Evolutionary conservation across 306 rosid genomes (phyloP).

Genomic region (Biancaea sappan): DNA sequence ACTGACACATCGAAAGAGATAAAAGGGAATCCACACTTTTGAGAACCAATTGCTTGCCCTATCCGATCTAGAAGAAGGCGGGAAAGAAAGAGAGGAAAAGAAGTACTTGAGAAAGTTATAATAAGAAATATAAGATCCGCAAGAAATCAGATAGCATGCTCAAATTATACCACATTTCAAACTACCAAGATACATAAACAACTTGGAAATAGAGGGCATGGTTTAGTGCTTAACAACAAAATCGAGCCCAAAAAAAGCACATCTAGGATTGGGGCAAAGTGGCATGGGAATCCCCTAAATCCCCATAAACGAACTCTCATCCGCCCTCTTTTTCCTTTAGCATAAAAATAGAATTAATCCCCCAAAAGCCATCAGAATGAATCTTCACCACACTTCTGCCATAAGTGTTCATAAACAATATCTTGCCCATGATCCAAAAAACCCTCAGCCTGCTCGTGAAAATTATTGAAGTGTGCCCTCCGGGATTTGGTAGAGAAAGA

Average conservation of each 20-base stretch:
- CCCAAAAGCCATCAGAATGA: neutral
- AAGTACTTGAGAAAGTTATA: neutral
- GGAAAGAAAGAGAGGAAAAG: neutral
- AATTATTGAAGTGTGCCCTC: neutral
- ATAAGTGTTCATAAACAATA: neutral
- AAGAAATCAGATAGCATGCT: constrained; percentile 22
- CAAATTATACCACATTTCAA: neutral
- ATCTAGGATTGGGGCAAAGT: neutral
- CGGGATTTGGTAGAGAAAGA: neutral
- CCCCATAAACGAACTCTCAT: neutral
- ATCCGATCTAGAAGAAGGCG: neutral
- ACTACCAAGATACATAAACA: neutral
- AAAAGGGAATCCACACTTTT: neutral
- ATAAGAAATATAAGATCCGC: neutral
- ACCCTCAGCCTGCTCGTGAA: neutral
- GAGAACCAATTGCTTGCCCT: constrained; percentile 2
- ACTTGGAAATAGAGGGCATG: neutral
- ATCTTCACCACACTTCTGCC: neutral
- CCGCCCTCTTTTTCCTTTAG: neutral
- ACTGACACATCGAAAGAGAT: neutral
- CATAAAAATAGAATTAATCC: constrained; percentile 13
- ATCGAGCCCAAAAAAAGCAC: neutral
- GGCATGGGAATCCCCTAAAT: constrained; percentile 4
- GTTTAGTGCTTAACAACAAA: neutral
- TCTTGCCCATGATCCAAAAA: neutral